These are phyloP conservation scores for Blastocystis sp. DNA, from an alignment of 352 stramenopile genomes.

Conservation along the genomic window DNA sequence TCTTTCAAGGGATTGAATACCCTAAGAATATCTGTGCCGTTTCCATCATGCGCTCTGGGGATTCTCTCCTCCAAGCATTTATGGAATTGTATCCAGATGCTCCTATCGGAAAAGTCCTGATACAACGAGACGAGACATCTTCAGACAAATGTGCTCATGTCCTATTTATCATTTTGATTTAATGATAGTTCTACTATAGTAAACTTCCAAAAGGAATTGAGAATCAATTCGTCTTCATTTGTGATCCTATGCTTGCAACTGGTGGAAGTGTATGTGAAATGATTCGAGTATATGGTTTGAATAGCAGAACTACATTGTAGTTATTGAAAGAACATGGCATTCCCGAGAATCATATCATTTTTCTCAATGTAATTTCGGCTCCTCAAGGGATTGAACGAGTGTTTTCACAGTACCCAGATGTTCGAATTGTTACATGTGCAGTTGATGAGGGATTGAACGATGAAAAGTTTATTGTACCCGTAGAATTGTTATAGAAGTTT, in stretches of 20 bases:
- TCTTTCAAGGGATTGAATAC: constrained; percentile 60
- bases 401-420: constrained; percentile 49
- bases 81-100: constrained; percentile 59
- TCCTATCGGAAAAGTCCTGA: constrained; percentile 65
- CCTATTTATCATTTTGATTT: background rate
- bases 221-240: constrained; percentile 64
- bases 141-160: constrained; percentile 63
- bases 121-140: constrained; percentile 65
- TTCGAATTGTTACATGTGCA: constrained; percentile 64
- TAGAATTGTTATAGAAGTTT: background rate
- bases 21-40: constrained; percentile 58
- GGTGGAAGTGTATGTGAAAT: constrained; percentile 63
- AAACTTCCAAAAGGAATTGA: constrained; percentile 65
- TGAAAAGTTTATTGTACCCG: constrained; percentile 67
- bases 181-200: constrained; percentile 63
- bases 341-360: constrained; percentile 63
- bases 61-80: constrained; percentile 64
- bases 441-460: constrained; percentile 65
- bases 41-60: constrained; percentile 65
- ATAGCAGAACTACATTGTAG: background rate
- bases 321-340: constrained; percentile 60
- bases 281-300: constrained; percentile 51
- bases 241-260: constrained; percentile 66
- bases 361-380: constrained; percentile 66
- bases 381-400: constrained; percentile 64